Evolutionary conservation across 345 rosid genomes (phyloP).

Genomic region (Acer negundo): DNA sequence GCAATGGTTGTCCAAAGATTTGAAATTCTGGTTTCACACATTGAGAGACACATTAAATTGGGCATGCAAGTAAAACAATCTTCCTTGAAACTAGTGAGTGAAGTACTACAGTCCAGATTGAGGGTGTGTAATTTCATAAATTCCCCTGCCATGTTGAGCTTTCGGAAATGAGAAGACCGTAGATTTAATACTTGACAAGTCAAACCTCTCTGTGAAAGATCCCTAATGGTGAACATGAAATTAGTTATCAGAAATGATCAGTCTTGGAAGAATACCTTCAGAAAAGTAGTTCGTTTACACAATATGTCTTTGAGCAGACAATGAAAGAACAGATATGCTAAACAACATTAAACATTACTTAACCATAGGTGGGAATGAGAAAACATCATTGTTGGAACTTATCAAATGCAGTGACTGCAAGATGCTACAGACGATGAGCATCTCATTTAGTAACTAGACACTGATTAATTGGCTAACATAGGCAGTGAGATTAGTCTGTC

Average conservation of each 20-base stretch:
- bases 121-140: slow-evolving; percentile 65
- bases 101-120: slow-evolving; percentile 70
- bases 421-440: neutral
- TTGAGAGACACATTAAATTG: slow-evolving; percentile 65
- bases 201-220: slow-evolving; percentile 67
- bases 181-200: slow-evolving; percentile 67
- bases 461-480: neutral
- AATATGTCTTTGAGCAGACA: neutral
- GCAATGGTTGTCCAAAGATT: slow-evolving; percentile 87
- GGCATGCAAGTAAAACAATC: slow-evolving; percentile 88
- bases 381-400: neutral
- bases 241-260: slow-evolving; percentile 11
- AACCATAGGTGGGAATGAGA: neutral
- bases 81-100: slow-evolving; percentile 66
- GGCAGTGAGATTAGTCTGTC: neutral
- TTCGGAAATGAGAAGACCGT: slow-evolving; percentile 61
- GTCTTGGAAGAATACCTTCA: neutral
- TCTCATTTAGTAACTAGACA: neutral
- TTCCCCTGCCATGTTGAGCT: slow-evolving; percentile 84
- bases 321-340: neutral
- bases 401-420: neutral
- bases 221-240: slow-evolving; percentile 48
- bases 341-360: neutral
- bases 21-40: slow-evolving; percentile 78
- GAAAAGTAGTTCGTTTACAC: neutral